These are phyloP conservation scores for Acarospora socialis DNA, from an alignment of 2,329 filamentous ascomycete species.

Conservation along the genomic window DNA sequence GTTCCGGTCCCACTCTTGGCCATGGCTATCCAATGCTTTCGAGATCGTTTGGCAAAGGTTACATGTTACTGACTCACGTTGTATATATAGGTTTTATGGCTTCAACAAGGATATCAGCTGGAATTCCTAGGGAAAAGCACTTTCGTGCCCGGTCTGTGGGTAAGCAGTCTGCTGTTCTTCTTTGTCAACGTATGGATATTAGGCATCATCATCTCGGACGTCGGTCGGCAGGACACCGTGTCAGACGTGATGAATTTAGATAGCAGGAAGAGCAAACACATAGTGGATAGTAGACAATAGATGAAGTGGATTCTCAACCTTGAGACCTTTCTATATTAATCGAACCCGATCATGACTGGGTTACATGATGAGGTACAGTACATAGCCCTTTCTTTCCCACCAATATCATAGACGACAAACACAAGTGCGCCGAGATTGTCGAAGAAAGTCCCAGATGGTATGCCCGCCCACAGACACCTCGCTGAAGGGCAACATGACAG, in stretches of 20 bases:
- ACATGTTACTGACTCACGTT: conserved; percentile 6
- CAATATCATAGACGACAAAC: no score
- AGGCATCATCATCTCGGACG: conserved; percentile 62
- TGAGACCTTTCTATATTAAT: no score
- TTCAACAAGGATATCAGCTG: conserved; percentile 59
- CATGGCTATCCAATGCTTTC: no score
- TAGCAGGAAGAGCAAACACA: not conserved
- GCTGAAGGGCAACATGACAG: no score
- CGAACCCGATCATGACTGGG: no score
- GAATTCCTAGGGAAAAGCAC: conserved; percentile 71
- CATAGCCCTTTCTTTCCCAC: no score
- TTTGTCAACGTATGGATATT: conserved; percentile 76
- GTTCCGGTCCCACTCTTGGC: no score
- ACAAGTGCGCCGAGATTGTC: no score
- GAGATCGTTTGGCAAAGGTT: no score
- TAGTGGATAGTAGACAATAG: not conserved
- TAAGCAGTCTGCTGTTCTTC: conserved; percentile 65
- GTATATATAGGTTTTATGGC: conserved; percentile 44
- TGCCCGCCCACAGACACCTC: no score
- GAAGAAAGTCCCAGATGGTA: no score
- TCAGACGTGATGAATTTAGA: conserved; percentile 9
- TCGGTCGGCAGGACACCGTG: conserved; percentile 16
- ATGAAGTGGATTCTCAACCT: not conserved
- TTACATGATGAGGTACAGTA: no score
- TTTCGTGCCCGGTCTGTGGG: conserved; percentile 74